Percentiles rank a stretch among this genome's conserved stretches.
phyloP scores from a whole-genome alignment of 2,329 filamentous ascomycete species.

The Tolypocladium cylindrosporum region DNA sequence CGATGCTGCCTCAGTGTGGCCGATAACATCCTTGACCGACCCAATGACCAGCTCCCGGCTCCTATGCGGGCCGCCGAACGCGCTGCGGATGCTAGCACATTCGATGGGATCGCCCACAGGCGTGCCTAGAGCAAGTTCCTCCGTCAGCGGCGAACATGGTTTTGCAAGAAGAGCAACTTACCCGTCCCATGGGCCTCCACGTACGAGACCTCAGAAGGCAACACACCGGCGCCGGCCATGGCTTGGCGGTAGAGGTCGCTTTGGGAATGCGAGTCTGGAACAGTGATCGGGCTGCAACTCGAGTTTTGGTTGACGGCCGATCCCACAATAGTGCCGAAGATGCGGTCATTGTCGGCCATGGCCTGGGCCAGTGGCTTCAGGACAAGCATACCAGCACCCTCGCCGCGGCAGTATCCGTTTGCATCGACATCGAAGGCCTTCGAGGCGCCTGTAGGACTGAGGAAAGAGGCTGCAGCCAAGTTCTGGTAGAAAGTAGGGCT shows the following conservation, averaged over 20 bases:
- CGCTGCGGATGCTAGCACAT: conserved; percentile 6
- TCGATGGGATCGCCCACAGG: conserved; percentile 36
- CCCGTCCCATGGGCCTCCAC: conserved; percentile 36
- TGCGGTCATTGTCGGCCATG: conserved; percentile 36
- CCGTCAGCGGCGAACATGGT: not conserved
- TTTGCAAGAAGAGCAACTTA: not conserved
- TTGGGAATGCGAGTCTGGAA: conserved; percentile 16
- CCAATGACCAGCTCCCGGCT: conserved; percentile 10
- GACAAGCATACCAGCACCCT: conserved; percentile 32
- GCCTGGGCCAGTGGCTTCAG: conserved; percentile 39
- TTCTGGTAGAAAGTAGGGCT: conserved; percentile 11
- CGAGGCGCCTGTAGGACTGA: conserved; percentile 16
- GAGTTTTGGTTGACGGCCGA: conserved; percentile 23
- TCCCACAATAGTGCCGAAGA: conserved; percentile 30
- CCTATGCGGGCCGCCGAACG: conserved; percentile 4
- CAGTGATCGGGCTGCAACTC: conserved; percentile 10
- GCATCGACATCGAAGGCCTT: conserved; percentile 16
- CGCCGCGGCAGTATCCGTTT: conserved; percentile 41
- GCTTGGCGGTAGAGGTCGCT: conserved; percentile 15
- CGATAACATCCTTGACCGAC: conserved; percentile 21
- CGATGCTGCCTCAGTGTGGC: conserved; percentile 16
- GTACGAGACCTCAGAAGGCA: conserved; percentile 14
- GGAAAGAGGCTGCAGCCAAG: conserved; percentile 10
- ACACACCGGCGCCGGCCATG: conserved; percentile 11
- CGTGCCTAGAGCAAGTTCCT: conserved; percentile 20